Evolutionary conservation across 371 early-diverging fungal genomes (phyloP).

Genomic region (Scutellospora calospora): DNA sequence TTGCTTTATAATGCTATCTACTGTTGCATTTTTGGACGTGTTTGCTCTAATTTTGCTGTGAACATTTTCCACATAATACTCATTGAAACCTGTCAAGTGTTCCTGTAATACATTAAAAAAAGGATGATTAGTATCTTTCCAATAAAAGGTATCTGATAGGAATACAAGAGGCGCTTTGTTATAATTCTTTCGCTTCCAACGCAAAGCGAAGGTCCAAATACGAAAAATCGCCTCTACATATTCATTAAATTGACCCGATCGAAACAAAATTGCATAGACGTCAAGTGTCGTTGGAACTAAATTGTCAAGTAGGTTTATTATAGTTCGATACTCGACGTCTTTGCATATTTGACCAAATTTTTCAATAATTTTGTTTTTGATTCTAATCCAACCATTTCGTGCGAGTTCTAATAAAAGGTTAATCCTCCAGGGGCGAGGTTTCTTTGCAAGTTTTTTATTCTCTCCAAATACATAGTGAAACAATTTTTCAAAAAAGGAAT

Average conservation of each 20-base stretch:
- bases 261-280: neutral
- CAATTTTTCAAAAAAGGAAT: neutral
- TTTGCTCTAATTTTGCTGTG: neutral
- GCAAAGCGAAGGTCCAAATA: neutral
- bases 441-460: conserved; percentile 1
- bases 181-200: conserved; percentile 10
- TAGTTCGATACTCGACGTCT: neutral
- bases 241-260: neutral
- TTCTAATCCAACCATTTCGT: neutral
- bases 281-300: neutral
- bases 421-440: neutral
- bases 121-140: neutral
- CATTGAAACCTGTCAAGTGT: too few relatives aligned
- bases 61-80: conserved; percentile 16
- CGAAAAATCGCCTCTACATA: neutral
- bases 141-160: conserved; percentile 27
- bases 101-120: too few relatives aligned
- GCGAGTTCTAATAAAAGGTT: conserved; percentile 15
- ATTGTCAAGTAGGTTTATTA: neutral
- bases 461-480: neutral
- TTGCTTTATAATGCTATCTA: neutral
- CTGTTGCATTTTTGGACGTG: neutral
- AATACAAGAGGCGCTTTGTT: conserved; percentile 14
- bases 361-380: neutral
- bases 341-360: neutral